These are phyloP conservation scores for Hypoxylon fuscum DNA, from an alignment of 495 filamentous ascomycete genomes.

Conservation along the genomic window DNA sequence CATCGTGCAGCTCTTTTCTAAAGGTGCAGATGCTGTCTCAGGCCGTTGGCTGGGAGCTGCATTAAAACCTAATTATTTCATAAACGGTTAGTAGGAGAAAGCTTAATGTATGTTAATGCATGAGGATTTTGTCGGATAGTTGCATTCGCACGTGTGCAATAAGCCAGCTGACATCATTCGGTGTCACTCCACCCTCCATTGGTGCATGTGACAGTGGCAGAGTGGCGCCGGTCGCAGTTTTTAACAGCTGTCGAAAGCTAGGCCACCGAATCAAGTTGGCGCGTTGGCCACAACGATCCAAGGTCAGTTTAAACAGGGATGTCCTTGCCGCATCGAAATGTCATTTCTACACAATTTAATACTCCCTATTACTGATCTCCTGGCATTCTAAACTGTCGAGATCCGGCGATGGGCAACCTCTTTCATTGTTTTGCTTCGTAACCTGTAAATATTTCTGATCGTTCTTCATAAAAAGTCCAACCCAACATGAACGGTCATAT, in stretches of 20 bases:
- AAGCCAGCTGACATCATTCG: slow-evolving; percentile 43
- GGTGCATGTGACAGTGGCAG: slow-evolving; percentile 44
- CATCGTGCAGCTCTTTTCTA: background rate
- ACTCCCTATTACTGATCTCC: slow-evolving; percentile 16
- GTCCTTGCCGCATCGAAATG: slow-evolving; percentile 29
- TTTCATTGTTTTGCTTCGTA: slow-evolving; percentile 16
- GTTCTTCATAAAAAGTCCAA: slow-evolving; percentile 35
- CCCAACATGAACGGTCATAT: slow-evolving; percentile 83
- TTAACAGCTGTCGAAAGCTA: slow-evolving; percentile 34
- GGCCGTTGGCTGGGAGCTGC: background rate
- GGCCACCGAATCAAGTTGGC: slow-evolving; percentile 6
- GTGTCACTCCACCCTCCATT: slow-evolving; percentile 33
- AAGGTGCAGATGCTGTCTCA: background rate
- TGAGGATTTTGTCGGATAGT: slow-evolving; percentile 15
- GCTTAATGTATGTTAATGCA: background rate
- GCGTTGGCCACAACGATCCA: slow-evolving; percentile 1
- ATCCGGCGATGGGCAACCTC: background rate
- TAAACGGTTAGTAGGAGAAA: background rate
- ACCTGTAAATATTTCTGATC: slow-evolving; percentile 32
- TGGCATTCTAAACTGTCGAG: background rate
- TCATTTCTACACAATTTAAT: slow-evolving; percentile 37
- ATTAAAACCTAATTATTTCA: slow-evolving; percentile 2
- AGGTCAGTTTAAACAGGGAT: slow-evolving; percentile 22
- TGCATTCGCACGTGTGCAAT: slow-evolving; percentile 27
- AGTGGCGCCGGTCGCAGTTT: slow-evolving; percentile 30